Base-by-base conservation (phyloP, 768 basidiomycete species). In the Podaxis mareebaensis region DNA sequence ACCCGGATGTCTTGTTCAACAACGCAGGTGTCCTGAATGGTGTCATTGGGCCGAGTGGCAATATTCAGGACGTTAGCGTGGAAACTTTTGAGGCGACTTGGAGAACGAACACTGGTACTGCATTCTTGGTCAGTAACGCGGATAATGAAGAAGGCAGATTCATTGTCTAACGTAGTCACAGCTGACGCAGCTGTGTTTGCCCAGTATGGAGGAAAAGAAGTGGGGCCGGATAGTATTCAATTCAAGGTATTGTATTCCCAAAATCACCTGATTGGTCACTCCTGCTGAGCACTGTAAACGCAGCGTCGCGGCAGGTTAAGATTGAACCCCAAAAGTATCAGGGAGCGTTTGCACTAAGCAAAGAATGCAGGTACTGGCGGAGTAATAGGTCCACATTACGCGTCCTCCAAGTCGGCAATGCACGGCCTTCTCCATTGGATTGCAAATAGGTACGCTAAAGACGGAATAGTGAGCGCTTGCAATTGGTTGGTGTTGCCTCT, bases 391-490 rank as follows among this genome's bases (percentile, higher is more conserved):
- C 83, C 84, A 0, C 84, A 85, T 61, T 85, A 85, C 59, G 82
- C 84, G 5, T 84, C 82, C 0, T 83, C 83, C 0, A 85, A 85
- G 64, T 78, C 83, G 1, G 84, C 83, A 2, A 66, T 84, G 64
- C 83, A 85, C 64, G 84, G 84, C 0, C 73, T 85, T 4, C 71
- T 84, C 40, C 84, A 84, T 64, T 85, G 84, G 84, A 70, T 84
- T n/a, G 79, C 83, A 6, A 72, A 70, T 53, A 73, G 82, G 40
- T 81, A 85, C 64, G 79, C 79, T 13, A 80, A 81, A 64, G 79
- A 80, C 12, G 83, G 83, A 12, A 76, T 85, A 53, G 84, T 84
- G 66, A 48, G 79, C 70, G 5, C 2, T 36, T 8, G 10, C 13
- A 36, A 13, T 48, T 15, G 20, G 17, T 4, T 13, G 2, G 30